A percentile compares a stretch with the other conserved stretches of the same genome.
Evolutionary conservation across 1,139 yeast species (phyloP).

Genomic region (Protomyces pachydermus): DNA sequence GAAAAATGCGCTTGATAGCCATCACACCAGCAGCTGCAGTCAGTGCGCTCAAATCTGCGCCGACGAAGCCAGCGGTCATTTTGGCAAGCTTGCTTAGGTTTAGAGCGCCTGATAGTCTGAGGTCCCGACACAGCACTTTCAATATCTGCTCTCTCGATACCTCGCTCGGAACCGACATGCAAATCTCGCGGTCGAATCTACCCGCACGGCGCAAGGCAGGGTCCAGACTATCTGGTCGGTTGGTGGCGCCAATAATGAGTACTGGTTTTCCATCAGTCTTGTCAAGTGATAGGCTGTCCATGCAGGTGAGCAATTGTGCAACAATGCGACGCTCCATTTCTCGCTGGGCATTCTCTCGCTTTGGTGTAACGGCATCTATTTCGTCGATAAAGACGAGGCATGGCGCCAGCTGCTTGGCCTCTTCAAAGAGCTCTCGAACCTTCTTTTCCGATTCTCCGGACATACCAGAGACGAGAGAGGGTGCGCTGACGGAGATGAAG

Average conservation of each 20-base stretch:
- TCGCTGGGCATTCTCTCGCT: slow-evolving; percentile 95
- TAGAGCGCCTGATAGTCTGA: slow-evolving; percentile 66
- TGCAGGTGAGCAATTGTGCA: slow-evolving; percentile 86
- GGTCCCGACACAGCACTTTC: slow-evolving; percentile 55
- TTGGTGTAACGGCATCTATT: slow-evolving; percentile 96
- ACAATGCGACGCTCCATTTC: slow-evolving; percentile 98
- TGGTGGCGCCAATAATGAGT: slow-evolving; percentile 93
- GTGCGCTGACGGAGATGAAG: slow-evolving; percentile 85
- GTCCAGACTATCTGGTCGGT: slow-evolving; percentile 92
- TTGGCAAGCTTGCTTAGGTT: slow-evolving; percentile 74
- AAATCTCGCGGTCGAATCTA: slow-evolving; percentile 90
- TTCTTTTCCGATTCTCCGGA: slow-evolving; percentile 98
- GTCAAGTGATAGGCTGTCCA: slow-evolving; percentile 84
- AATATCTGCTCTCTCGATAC: slow-evolving; percentile 62
- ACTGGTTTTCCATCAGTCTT: slow-evolving; percentile 92
- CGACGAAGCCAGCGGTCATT: slow-evolving; percentile 95
- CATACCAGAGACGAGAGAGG: slow-evolving; percentile 98
- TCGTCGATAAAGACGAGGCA: slow-evolving; percentile 90
- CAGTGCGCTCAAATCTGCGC: slow-evolving; percentile 91
- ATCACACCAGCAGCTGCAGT: slow-evolving; percentile 94
- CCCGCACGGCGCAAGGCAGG: slow-evolving; percentile 97
- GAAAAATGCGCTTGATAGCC: slow-evolving; percentile 85
- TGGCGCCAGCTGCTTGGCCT: slow-evolving; percentile 85
- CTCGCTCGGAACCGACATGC: slow-evolving; percentile 88
- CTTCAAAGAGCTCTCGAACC: slow-evolving; percentile 85